These are phyloP conservation scores for Phytopythium delawarense DNA, from an alignment of 352 stramenopile species.

Conservation along the genomic window DNA sequence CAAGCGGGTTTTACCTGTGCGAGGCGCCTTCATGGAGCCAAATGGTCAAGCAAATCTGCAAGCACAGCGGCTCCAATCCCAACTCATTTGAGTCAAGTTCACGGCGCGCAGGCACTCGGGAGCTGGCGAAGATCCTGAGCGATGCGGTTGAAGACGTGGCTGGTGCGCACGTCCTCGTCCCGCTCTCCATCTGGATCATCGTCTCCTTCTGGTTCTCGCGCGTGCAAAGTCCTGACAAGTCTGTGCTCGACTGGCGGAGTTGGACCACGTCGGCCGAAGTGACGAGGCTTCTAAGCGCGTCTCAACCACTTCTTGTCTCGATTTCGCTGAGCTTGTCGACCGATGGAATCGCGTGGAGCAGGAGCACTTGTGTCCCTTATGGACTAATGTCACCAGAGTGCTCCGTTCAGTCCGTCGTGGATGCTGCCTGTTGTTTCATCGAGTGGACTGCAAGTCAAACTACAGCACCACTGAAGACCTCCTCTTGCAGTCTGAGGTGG, in stretches of 20 bases:
- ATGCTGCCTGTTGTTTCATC: slow-evolving; percentile 7
- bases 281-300: background rate
- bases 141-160: background rate
- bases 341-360: background rate
- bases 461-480: background rate
- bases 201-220: slow-evolving; percentile 15
- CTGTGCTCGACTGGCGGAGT: slow-evolving; percentile 3
- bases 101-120: background rate
- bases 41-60: slow-evolving; percentile 3
- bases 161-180: slow-evolving; percentile 9
- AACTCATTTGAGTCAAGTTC: background rate
- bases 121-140: background rate
- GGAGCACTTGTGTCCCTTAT: background rate
- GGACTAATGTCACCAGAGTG: background rate
- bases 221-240: background rate
- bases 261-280: slow-evolving; percentile 8
- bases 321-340: slow-evolving; percentile 1
- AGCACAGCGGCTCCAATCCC: background rate
- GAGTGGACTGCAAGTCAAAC: background rate
- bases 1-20: slow-evolving; percentile 1
- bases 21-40: background rate
- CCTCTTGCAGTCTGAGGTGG: background rate
- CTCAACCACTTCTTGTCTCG: slow-evolving; percentile 3
- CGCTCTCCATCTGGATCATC: slow-evolving; percentile 13
- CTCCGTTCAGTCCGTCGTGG: slow-evolving; percentile 5